These are phyloP conservation scores for Neofusicoccum parvum DNA, from an alignment of 2,329 filamentous ascomycete genomes.

Conservation along the genomic window DNA sequence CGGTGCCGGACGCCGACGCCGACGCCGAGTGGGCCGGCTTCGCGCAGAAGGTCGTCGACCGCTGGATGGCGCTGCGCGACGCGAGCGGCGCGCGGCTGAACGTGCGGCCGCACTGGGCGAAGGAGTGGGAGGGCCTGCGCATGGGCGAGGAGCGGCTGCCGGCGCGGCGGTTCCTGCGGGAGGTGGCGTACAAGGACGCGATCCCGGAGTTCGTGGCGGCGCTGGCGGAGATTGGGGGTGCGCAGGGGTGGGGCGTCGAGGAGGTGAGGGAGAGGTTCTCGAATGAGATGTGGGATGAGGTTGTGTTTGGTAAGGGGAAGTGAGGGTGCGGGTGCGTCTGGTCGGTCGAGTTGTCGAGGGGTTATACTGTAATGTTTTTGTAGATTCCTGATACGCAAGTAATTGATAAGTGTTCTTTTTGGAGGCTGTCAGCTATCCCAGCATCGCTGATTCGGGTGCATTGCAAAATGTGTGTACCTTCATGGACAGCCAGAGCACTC, in stretches of 20 bases:
- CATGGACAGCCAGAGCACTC: too few species aligned
- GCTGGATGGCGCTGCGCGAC: conserved; percentile 41
- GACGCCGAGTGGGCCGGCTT: conserved; percentile 46
- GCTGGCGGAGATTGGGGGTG: conserved; percentile 40
- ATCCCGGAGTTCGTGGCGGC: conserved; percentile 41
- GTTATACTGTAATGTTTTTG: too few species aligned
- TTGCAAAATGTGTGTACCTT: too few species aligned
- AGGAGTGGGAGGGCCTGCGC: conserved; percentile 46
- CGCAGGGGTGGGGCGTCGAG: conserved; percentile 44
- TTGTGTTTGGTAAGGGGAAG: conserved; percentile 25
- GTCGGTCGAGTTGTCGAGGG: too few species aligned
- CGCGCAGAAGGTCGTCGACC: conserved; percentile 45
- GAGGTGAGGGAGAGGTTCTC: conserved; percentile 45
- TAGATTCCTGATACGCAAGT: too few species aligned
- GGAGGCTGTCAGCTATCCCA: too few species aligned
- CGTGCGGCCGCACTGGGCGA: conserved; percentile 27
- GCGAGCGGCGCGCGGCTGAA: not conserved
- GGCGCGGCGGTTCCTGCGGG: conserved; percentile 35
- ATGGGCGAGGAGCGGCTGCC: conserved; percentile 27
- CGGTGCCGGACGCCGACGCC: conserved; percentile 41
- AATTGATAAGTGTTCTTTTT: too few species aligned
- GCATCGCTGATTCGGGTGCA: too few species aligned
- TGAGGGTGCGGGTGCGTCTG: not conserved
- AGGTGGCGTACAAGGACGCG: conserved; percentile 43
- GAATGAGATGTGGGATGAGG: conserved; percentile 44